Conservation (phyloP, 768 basidiomycete species). For the Piloderma croceum region DNA sequence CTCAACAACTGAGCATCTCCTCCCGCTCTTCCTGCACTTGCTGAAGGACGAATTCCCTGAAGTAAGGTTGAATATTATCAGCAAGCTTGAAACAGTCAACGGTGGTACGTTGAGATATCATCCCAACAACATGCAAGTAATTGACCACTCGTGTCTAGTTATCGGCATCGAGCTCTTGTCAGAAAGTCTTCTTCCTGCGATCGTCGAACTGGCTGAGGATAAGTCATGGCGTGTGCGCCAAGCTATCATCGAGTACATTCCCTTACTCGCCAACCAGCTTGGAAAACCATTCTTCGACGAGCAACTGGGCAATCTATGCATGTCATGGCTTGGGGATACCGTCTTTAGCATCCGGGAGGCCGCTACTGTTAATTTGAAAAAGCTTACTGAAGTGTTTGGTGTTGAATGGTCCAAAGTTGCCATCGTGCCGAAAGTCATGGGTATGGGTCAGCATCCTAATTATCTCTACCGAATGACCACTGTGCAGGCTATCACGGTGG, state of each 20-base stretch:
- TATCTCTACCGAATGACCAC: slow-evolving; percentile 99
- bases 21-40: slow-evolving; percentile 92
- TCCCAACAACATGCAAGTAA: slow-evolving; percentile 3
- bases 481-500: slow-evolving; percentile 93
- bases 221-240: slow-evolving; percentile 99
- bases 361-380: slow-evolving; percentile 95
- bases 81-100: slow-evolving; percentile 96
- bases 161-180: slow-evolving; percentile 95
- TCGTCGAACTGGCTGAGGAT: slow-evolving; percentile 96
- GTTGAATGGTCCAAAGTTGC: slow-evolving; percentile 93
- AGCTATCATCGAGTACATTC: slow-evolving; percentile 99
- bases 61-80: slow-evolving; percentile 95
- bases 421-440: slow-evolving; percentile 95
- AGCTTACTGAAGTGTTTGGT: slow-evolving; percentile 96
- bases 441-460: slow-evolving; percentile 95
- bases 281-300: slow-evolving; percentile 98
- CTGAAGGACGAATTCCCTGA: slow-evolving; percentile 99
- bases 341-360: slow-evolving; percentile 98
- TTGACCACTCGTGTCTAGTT: slow-evolving; percentile 44
- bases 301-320: slow-evolving; percentile 92
- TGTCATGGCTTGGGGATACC: slow-evolving; percentile 98
- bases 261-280: slow-evolving; percentile 96
- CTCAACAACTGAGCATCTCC: slow-evolving; percentile 91
- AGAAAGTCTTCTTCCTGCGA: slow-evolving; percentile 93
- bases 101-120: slow-evolving; percentile 49